Evolutionary conservation across 2,329 filamentous ascomycete species (phyloP), one percentile per base, ranked within the genome.

Genomic region (Calonectria pseudoturangicola): DNA sequence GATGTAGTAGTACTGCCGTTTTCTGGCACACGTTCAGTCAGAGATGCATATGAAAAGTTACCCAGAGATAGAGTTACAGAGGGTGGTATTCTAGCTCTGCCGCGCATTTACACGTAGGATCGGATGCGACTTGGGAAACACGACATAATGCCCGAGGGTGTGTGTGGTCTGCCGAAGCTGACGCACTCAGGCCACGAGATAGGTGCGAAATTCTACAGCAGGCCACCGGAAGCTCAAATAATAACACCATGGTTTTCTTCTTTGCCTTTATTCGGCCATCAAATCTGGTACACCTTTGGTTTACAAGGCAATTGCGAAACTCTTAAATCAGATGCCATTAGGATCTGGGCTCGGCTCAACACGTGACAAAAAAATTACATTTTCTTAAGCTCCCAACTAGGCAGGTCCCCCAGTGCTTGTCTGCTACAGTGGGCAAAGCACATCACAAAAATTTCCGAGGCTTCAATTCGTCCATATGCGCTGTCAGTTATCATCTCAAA

Each of bases 1-100:
- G 30, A 60, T 62, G 60, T 66, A 68, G 50, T 76, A 27, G 54
- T 67, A 30, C 69, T 70, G 67, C 45, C 43, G 58, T 48, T 75
- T 72, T 68, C 65, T 72, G 41, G 43, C 39, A 63, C 58, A 63
- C 39, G 28, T 28, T 30, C 27, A 18, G 58, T 63, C 58, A 33
- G 27, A 47, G 58, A 63, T 36, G 43, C 43, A 64, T 47, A 33
- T 43, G 48, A 58, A 65, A 27, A 45, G 45, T 28, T 36, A 41
- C 67, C 54, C 54, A 60, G 18, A 47, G 27, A 43, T 70, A 47
- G 39, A 47, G 58, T 63, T 21, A 33, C 58, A 47, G 39, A 33
- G 60, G 60, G 39, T 58, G 15, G 43, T 51, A 60, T 62, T 41
- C 50, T 58, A 47, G n/a, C 7, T 56, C 25, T 54, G 30, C 66